phyloP scores from a whole-genome alignment of 148 eudicot genomes.

The Persicaria tinctoria region DNA sequence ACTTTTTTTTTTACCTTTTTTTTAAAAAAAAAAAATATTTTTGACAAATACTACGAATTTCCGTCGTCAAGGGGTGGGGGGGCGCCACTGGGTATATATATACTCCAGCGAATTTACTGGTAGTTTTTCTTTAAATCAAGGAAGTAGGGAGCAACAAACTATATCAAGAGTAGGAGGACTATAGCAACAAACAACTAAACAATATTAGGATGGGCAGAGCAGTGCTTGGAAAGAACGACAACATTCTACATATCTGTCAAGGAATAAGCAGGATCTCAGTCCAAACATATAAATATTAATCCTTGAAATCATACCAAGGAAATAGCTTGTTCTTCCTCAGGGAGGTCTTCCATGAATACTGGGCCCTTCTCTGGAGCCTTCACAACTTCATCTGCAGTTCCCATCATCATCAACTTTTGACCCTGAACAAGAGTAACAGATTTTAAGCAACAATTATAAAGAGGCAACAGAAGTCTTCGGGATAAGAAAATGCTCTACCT shows the following conservation, averaged over 20 bases:
- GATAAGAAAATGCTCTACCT: conserved; percentile 42
- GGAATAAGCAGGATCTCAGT: not conserved
- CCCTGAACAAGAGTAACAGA: conserved; percentile 41
- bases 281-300: not conserved
- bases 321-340: conserved; percentile 88
- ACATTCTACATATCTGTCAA: not conserved
- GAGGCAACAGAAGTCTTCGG: not conserved
- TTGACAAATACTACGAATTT: no score
- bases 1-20: no score
- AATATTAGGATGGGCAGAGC: not conserved
- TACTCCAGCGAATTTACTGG: no score
- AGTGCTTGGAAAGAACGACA: not conserved
- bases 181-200: not conserved
- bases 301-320: conserved; percentile 46
- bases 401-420: conserved; percentile 99
- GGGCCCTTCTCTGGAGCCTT: conserved; percentile 98
- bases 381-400: conserved; percentile 95
- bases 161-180: not conserved
- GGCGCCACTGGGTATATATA: no score
- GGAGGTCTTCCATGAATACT: conserved; percentile 88
- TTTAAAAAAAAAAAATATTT: no score
- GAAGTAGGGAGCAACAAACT: no score
- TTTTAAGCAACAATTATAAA: conserved; percentile 13
- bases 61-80: no score
- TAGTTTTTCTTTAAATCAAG: no score